Evolutionary conservation across 2,329 filamentous ascomycete species (phyloP).

Genomic region (Pseudogymnoascus sp.): DNA sequence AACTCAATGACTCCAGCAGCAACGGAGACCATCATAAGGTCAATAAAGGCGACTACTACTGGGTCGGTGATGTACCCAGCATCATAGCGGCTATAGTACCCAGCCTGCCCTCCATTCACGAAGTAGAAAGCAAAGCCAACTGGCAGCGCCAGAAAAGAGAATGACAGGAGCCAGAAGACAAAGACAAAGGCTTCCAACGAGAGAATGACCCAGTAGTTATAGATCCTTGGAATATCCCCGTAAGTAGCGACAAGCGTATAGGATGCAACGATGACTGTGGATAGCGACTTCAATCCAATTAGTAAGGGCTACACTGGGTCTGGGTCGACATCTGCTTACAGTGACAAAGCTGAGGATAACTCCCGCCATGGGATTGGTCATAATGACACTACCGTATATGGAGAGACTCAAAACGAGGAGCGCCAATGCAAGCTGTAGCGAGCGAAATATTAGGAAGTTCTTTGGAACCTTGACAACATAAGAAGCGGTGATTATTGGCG

Average conservation of each 20-base stretch:
- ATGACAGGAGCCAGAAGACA: background rate
- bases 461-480: background rate
- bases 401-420: background rate
- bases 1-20: background rate
- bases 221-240: background rate
- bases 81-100: background rate
- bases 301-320: background rate
- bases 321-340: too few relatives aligned
- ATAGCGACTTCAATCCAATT: background rate
- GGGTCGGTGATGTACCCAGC: background rate
- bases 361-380: background rate
- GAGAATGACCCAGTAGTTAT: background rate
- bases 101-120: background rate
- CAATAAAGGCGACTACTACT: background rate
- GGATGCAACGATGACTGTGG: background rate
- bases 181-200: background rate
- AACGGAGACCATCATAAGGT: constrained; percentile 2
- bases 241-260: background rate
- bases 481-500: background rate
- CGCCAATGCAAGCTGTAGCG: background rate
- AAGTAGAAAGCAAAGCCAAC: background rate
- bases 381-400: background rate
- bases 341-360: background rate
- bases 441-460: background rate
- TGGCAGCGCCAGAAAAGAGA: background rate